A percentile compares a stretch with the other conserved stretches of the same genome.
These are phyloP conservation scores for Cercospora nicotianae DNA, from an alignment of 2,329 filamentous ascomycete genomes.

Conservation along the genomic window DNA sequence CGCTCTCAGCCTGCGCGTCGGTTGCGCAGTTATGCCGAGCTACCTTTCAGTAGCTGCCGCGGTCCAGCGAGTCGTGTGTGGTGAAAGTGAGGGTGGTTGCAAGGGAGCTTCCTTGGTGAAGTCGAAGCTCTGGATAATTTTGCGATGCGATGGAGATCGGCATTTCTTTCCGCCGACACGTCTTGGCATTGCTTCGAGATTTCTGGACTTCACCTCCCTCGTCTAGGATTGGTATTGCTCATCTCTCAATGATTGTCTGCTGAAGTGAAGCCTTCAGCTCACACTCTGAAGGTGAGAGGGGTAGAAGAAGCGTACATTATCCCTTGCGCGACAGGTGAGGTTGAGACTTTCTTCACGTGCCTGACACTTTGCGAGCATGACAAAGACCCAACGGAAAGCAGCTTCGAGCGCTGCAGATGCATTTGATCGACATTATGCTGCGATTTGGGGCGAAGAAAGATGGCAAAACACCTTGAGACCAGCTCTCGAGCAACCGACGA, in stretches of 20 bases:
- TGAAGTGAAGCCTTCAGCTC: neutral
- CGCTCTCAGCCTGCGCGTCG: constrained; percentile 9
- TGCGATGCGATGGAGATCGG: constrained; percentile 1
- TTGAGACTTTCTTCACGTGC: neutral
- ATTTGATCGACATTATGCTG: constrained; percentile 36
- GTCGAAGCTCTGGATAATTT: constrained; percentile 11
- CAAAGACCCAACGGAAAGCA: constrained; percentile 30
- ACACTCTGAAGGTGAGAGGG: neutral
- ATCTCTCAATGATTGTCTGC: neutral
- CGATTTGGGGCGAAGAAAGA: constrained; percentile 33
- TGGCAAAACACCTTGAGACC: constrained; percentile 34
- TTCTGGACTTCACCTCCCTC: neutral
- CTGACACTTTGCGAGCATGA: constrained; percentile 23
- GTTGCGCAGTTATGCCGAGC: neutral
- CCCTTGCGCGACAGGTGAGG: constrained; percentile 7
- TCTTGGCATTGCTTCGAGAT: neutral
- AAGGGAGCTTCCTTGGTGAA: neutral
- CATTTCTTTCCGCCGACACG: neutral
- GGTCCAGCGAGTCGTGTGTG: neutral
- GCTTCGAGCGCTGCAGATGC: constrained; percentile 30
- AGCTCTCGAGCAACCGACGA: constrained; percentile 28
- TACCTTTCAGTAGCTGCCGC: neutral
- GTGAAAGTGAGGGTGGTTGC: neutral
- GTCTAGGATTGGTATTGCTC: neutral
- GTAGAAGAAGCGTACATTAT: neutral